phyloP scores from a whole-genome alignment of 768 basidiomycete genomes.

The Naganishia vishniacii region DNA sequence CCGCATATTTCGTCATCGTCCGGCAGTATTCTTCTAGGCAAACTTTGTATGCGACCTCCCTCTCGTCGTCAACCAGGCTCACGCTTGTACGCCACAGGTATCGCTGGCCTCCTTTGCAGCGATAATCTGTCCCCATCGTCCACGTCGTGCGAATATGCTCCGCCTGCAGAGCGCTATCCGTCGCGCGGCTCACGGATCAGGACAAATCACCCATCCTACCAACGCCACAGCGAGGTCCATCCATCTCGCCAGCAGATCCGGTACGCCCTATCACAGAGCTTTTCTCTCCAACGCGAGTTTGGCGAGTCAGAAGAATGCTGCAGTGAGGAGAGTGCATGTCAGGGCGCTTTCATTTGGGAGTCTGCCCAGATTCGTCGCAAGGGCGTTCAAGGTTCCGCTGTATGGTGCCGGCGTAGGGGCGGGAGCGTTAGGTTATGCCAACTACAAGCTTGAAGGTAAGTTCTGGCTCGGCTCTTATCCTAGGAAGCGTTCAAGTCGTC shows the following conservation, averaged over 20 bases:
- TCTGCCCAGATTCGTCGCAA: constrained; percentile 78
- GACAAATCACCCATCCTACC: background rate
- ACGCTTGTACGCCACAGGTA: background rate
- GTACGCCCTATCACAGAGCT: background rate
- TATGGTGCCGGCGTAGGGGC: constrained; percentile 85
- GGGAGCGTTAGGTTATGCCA: constrained; percentile 86
- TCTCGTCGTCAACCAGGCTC: background rate
- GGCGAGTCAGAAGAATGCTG: background rate
- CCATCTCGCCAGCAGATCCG: constrained; percentile 6
- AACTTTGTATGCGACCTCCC: too few relatives aligned
- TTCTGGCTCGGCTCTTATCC: background rate
- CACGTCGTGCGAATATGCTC: background rate
- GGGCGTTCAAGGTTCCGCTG: constrained; percentile 81
- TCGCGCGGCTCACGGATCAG: background rate
- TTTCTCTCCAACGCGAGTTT: background rate
- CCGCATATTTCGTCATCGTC: too few relatives aligned
- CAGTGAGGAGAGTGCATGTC: constrained; percentile 30
- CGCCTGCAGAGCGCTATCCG: constrained; percentile 13
- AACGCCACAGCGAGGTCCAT: background rate
- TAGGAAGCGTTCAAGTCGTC: background rate
- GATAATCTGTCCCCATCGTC: background rate
- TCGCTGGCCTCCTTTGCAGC: background rate
- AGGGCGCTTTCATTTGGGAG: constrained; percentile 64
- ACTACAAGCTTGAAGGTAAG: constrained; percentile 90
- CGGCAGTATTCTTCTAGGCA: too few relatives aligned